Conservation (phyloP, 345 rosid species). For the Lepidium aucheri region DNA sequence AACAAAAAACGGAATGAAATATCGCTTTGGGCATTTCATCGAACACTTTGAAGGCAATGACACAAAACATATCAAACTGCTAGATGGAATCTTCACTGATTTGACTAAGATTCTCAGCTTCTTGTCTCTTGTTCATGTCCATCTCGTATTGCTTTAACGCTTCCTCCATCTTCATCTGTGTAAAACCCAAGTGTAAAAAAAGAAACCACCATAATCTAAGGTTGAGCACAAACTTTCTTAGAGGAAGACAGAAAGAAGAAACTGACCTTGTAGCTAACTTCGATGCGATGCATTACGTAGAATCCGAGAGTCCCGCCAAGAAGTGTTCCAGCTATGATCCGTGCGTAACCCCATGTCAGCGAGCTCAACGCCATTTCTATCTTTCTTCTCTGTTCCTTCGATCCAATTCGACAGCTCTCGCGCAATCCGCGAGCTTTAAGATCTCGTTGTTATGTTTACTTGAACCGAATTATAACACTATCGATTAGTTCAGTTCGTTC, state of each 20-base stretch:
- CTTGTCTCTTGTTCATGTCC: conserved; percentile 43
- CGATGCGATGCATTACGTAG: conserved; percentile 81
- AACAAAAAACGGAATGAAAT: not conserved
- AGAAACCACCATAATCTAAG: not conserved
- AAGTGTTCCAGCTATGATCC: conserved; percentile 75
- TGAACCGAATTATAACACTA: not conserved
- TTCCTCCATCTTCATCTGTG: conserved; percentile 77
- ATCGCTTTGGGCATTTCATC: conserved; percentile 17
- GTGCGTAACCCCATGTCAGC: conserved; percentile 54
- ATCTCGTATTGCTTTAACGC: conserved; percentile 54
- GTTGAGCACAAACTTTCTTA: not conserved
- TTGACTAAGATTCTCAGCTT: conserved; percentile 22
- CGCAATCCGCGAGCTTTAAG: not conserved
- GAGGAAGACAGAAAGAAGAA: not conserved
- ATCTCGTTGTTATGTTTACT: not conserved
- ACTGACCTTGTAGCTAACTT: conserved; percentile 61
- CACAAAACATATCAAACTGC: not conserved
- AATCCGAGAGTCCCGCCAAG: conserved; percentile 72
- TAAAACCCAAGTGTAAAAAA: not conserved
- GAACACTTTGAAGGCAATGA: conserved; percentile 20
- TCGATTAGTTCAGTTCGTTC: not conserved
- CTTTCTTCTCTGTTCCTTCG: not conserved
- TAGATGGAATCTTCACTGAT: conserved; percentile 6
- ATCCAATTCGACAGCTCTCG: not conserved
- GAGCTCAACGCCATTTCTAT: conserved; percentile 45